Percentiles rank a stretch among this genome's conserved stretches.
Evolutionary conservation across 495 filamentous ascomycete species (phyloP).

Genomic region (Glutinoglossum americanum): DNA sequence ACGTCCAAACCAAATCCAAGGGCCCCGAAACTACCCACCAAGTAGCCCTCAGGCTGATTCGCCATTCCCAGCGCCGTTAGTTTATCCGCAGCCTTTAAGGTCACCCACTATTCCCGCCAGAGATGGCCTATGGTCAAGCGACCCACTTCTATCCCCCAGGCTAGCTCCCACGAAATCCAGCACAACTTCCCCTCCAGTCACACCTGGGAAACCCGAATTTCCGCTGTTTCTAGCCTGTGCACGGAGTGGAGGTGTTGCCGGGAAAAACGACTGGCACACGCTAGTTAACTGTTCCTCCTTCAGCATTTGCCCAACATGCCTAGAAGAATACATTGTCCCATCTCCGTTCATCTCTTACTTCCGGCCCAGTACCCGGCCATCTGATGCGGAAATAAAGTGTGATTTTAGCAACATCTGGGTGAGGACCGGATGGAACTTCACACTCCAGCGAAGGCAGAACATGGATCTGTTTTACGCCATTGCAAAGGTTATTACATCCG

Average conservation of each 20-base stretch:
- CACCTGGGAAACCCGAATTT: neutral
- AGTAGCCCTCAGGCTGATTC: neutral
- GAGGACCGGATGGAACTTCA: constrained; percentile 44
- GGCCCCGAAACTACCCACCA: neutral
- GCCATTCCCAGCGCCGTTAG: neutral
- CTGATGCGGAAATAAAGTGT: constrained; percentile 25
- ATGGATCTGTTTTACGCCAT: constrained; percentile 33
- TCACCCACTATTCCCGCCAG: neutral
- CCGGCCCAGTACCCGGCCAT: constrained; percentile 22
- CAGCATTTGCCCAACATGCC: constrained; percentile 44
- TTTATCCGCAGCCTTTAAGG: neutral
- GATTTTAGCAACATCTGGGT: constrained; percentile 42
- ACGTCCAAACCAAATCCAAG: neutral
- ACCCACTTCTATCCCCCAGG: neutral
- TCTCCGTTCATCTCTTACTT: constrained; percentile 32
- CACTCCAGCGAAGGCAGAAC: constrained; percentile 28
- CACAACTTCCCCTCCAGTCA: neutral
- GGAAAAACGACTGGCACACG: constrained; percentile 39
- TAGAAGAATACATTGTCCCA: constrained; percentile 27
- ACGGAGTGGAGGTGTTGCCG: constrained; percentile 22
- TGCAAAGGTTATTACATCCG: constrained; percentile 20
- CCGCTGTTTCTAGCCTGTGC: constrained; percentile 29
- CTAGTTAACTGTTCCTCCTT: constrained; percentile 31
- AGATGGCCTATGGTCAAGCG: neutral
- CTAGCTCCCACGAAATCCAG: neutral